Evolutionary conservation across 257 asterid species (phyloP).

Genomic region (Nicotiana sylvestris): DNA sequence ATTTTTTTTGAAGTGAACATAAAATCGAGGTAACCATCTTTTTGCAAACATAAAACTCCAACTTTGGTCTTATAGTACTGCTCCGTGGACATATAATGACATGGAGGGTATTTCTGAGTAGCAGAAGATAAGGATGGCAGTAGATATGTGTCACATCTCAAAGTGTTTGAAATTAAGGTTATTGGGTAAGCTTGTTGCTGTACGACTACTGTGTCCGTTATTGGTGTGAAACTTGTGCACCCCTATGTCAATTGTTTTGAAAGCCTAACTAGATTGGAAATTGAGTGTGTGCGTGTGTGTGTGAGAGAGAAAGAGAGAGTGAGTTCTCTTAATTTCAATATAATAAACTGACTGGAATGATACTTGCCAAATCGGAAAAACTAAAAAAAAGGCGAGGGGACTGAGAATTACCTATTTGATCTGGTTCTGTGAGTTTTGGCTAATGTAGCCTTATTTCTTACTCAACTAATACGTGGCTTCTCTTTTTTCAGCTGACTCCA

Average conservation of each 20-base stretch:
- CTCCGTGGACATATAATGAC: background rate
- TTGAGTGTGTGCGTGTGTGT: no score
- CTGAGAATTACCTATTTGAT: background rate
- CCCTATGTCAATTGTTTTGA: background rate
- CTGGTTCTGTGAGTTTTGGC: background rate
- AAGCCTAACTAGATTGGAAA: background rate
- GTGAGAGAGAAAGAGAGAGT: no score
- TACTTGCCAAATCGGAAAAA: background rate
- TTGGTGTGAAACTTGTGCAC: background rate
- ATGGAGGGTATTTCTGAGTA: background rate
- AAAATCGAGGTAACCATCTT: background rate
- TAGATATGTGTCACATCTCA: background rate
- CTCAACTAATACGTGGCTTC: slow-evolving; percentile 12
- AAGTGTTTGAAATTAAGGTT: background rate
- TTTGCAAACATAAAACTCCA: background rate
- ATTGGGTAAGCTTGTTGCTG: background rate
- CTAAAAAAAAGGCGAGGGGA: background rate
- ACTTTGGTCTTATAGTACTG: background rate
- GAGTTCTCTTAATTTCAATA: background rate
- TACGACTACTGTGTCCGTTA: background rate
- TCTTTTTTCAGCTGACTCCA: slow-evolving; percentile 71
- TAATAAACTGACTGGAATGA: background rate
- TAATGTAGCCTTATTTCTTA: background rate
- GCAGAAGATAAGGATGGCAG: background rate
- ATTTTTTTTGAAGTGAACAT: background rate